phyloP scores from a whole-genome alignment of 2,329 filamentous ascomycete genomes.

The Beauveria sp. region DNA sequence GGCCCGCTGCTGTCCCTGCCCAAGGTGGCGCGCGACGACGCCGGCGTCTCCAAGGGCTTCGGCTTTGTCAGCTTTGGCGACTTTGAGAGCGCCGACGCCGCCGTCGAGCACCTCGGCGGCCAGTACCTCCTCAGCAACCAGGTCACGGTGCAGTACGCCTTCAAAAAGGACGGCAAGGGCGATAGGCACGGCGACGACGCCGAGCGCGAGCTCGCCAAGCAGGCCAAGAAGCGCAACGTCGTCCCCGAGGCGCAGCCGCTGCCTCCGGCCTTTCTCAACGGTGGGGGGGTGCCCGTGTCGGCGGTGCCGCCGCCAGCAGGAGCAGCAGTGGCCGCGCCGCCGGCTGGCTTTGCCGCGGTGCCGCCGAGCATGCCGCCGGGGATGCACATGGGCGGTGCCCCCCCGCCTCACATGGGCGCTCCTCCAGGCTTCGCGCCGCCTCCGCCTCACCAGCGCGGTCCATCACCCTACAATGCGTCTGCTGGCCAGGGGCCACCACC shows the following conservation, averaged over 20 bases:
- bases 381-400: slow-evolving; percentile 21
- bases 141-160: slow-evolving; percentile 93
- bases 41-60: slow-evolving; percentile 88
- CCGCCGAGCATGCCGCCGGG: slow-evolving; percentile 15
- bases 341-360: slow-evolving; percentile 31
- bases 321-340: slow-evolving; percentile 15
- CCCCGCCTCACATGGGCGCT: slow-evolving; percentile 14
- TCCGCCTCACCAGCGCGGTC: slow-evolving; percentile 21
- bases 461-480: slow-evolving; percentile 26
- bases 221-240: slow-evolving; percentile 92
- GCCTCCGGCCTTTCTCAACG: slow-evolving; percentile 60
- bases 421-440: slow-evolving; percentile 30
- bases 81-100: slow-evolving; percentile 89
- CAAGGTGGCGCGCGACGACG: slow-evolving; percentile 88
- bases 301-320: slow-evolving; percentile 14
- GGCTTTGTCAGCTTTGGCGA: slow-evolving; percentile 90
- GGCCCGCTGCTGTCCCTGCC: slow-evolving; percentile 76
- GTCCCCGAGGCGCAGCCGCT: slow-evolving; percentile 71
- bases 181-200: slow-evolving; percentile 93
- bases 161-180: slow-evolving; percentile 98
- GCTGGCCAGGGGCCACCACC: slow-evolving; percentile 17
- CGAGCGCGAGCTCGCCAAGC: slow-evolving; percentile 81
- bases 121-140: slow-evolving; percentile 97
- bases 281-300: slow-evolving; percentile 13
- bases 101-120: slow-evolving; percentile 86